phyloP scores from a whole-genome alignment of 73 alveolate species.

The Durusdinium trenchii region DNA sequence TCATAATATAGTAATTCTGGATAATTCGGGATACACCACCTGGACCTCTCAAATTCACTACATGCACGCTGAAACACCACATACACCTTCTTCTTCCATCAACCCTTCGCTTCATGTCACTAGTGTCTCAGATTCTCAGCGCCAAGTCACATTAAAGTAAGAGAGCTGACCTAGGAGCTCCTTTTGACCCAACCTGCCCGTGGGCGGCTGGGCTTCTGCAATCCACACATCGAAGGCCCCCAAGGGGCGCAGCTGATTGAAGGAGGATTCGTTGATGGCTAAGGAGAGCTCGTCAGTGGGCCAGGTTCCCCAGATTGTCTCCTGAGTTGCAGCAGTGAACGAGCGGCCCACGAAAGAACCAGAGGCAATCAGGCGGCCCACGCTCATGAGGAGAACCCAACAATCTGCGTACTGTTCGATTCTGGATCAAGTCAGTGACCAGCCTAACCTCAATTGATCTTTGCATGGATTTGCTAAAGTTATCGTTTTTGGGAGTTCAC shows the following conservation, averaged over 20 bases:
- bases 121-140: not conserved
- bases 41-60: not conserved
- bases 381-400: too few species aligned
- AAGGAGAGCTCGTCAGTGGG: constrained; percentile 60
- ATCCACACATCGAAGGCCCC: constrained; percentile 93
- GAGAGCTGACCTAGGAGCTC: constrained; percentile 7
- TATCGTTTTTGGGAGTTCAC: too few species aligned
- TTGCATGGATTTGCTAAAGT: too few species aligned
- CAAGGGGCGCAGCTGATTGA: constrained; percentile 63
- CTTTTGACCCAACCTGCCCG: constrained; percentile 40
- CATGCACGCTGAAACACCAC: not conserved
- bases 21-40: too few species aligned
- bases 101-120: not conserved
- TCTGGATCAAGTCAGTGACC: too few species aligned
- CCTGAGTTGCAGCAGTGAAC: constrained; percentile 21
- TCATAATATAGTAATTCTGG: too few species aligned
- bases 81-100: too few species aligned
- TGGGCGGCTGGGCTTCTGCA: constrained; percentile 54
- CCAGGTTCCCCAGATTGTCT: constrained; percentile 84
- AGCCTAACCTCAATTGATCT: too few species aligned
- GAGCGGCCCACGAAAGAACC: too few species aligned
- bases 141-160: constrained; percentile 27
- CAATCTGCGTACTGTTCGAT: too few species aligned
- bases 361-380: too few species aligned
- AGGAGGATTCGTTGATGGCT: constrained; percentile 30